Evolutionary conservation across 2,329 filamentous ascomycete species (phyloP), one percentile per base, ranked within the genome.

Genomic region (Aureobasidium lini): DNA sequence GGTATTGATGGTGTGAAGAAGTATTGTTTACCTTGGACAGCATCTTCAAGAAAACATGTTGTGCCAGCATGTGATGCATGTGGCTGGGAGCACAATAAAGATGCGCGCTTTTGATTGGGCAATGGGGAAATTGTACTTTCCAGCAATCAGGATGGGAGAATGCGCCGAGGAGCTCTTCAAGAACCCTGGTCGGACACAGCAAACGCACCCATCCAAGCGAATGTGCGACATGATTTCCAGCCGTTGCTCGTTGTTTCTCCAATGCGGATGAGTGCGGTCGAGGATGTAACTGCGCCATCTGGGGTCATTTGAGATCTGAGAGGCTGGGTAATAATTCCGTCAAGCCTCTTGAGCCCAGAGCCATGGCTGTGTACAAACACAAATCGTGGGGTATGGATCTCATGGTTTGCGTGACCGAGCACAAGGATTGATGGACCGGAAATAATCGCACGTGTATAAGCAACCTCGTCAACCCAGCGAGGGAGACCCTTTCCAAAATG

Each of bases 61-160:
- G 50, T 54, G 39, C 10, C 29, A 43, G 50, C 39, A 54, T 42
- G 50, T 54, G 50, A 54, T 54, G 50, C 50, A 54, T 54, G 50
- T 42, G 50, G 50, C 50, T 54, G 50, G 50, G 50, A 13, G 23
- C 28, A 54, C 50, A 43, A 54, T 34, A 32, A 9, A 18, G 28
- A 23, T 37, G 23, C 37, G 9, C n/a, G 37, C 36, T 43, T 40
- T 10, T 43, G 50, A 54, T 43, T 54, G 50, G 50, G 15, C n/a
- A n/a, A 43, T 11, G 18, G 15, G n/a, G 9, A 23, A n/a, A 34
- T 54, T 54, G 50, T 43, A 54, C 37, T 54, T 40, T 42, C 37
- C 50, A 43, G 29, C 10, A 54, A 34, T 54, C 39, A 34, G 39
- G 50, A 16, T 43, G n/a, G 28, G 31, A 10, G 28, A 42, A 23